Percentiles rank a stretch among this genome's conserved stretches.
Evolutionary conservation across 1,284 basidiomycete species (phyloP).

Genomic region (Sphaerobolus stellatus): DNA sequence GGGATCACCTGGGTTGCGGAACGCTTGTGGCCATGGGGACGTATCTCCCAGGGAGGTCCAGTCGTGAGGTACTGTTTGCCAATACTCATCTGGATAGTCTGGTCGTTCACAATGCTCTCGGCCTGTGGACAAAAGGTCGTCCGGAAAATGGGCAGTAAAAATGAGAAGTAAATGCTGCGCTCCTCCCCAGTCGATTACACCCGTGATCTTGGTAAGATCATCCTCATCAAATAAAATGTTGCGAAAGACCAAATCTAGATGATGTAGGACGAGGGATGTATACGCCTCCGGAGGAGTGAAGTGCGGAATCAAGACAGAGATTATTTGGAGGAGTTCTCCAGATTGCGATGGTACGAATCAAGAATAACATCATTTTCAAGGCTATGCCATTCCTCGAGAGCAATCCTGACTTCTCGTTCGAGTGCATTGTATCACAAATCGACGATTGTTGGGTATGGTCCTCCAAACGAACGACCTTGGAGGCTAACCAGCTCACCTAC

Average conservation of each 20-base stretch:
- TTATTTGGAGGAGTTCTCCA: constrained; percentile 14
- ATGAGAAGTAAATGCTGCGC: constrained; percentile 11
- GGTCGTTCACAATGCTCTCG: constrained; percentile 7
- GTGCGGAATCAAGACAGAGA: constrained; percentile 15
- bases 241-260: constrained; percentile 10
- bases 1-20: neutral
- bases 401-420: constrained; percentile 8
- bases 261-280: constrained; percentile 9
- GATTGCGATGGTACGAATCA: constrained; percentile 9
- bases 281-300: constrained; percentile 8
- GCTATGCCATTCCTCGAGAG: constrained; percentile 9
- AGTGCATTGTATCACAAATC: constrained; percentile 8
- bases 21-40: neutral
- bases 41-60: constrained; percentile 17
- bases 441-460: constrained; percentile 10
- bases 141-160: constrained; percentile 6
- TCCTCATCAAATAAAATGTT: constrained; percentile 8
- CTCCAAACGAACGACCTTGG: neutral
- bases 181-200: constrained; percentile 12
- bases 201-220: constrained; percentile 9
- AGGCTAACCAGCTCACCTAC: constrained; percentile 11
- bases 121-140: constrained; percentile 4
- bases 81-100: constrained; percentile 13
- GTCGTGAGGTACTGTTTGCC: constrained; percentile 12
- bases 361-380: constrained; percentile 12